A percentile compares a stretch with the other conserved stretches of the same genome.
phyloP scores from a whole-genome alignment of 441 rosid genomes.

The Mallotus japonicus region DNA sequence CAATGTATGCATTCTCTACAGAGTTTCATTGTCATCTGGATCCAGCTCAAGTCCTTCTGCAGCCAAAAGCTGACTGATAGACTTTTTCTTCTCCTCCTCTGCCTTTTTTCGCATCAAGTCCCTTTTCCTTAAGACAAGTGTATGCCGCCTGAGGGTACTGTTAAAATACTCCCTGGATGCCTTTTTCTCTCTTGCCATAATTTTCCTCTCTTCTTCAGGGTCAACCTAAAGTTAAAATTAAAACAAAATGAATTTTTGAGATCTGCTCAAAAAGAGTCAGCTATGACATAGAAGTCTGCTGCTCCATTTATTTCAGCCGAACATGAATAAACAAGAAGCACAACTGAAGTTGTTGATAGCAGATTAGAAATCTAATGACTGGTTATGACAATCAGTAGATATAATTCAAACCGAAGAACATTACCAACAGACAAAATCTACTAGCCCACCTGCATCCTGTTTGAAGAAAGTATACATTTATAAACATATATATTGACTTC shows the following conservation, averaged over 20 bases:
- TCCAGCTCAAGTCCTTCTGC: conserved; percentile 93
- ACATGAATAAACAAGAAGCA: neutral
- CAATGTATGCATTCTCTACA: conserved; percentile 13
- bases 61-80: conserved; percentile 65
- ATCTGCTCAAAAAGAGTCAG: neutral
- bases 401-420: neutral
- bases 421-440: no score
- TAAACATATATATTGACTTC: no score
- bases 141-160: conserved; percentile 77
- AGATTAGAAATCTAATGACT: neutral
- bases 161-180: conserved; percentile 68
- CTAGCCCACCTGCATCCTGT: no score
- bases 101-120: conserved; percentile 89
- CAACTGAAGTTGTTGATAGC: neutral
- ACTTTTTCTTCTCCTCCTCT: conserved; percentile 66
- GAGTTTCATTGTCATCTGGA: conserved; percentile 52
- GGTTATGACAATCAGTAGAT: neutral
- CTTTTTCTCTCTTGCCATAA: conserved; percentile 77
- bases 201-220: conserved; percentile 86
- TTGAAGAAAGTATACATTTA: neutral
- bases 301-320: neutral
- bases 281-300: neutral
- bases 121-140: conserved; percentile 77
- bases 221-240: conserved; percentile 48
- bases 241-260: neutral